Conservation (phyloP, 2,329 filamentous ascomycete species). For the Laburnicola sp. region DNA sequence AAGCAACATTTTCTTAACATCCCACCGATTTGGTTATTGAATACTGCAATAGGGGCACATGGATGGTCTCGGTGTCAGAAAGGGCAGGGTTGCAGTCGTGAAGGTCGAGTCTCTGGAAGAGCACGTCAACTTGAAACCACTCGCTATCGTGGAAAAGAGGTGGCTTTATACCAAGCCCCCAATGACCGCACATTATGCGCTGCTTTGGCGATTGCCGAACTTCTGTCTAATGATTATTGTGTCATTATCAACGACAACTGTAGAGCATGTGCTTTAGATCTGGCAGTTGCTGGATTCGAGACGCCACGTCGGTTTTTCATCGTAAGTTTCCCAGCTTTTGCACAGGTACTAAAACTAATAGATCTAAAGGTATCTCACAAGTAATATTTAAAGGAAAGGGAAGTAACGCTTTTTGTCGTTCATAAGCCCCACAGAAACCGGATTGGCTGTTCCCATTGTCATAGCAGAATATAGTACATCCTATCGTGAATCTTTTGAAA, state of each 20-base stretch:
- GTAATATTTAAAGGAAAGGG: no score
- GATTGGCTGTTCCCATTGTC: no score
- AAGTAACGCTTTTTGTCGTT: no score
- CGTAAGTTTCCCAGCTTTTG: neutral
- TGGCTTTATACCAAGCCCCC: neutral
- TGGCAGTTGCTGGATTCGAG: neutral
- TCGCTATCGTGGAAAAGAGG: neutral
- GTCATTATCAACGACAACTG: neutral
- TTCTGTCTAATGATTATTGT: neutral
- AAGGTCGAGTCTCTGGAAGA: neutral
- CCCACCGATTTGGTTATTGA: neutral
- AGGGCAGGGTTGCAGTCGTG: neutral
- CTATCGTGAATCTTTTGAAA: no score
- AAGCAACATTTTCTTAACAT: neutral
- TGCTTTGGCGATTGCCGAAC: neutral
- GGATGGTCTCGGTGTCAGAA: neutral
- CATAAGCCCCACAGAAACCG: no score
- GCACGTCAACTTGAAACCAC: neutral
- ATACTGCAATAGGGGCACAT: neutral
- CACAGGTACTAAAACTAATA: neutral
- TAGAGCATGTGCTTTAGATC: neutral
- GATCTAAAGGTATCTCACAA: no score
- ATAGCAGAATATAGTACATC: no score
- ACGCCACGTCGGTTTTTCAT: neutral
- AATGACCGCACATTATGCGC: neutral